Percentiles rank a stretch among this genome's conserved stretches.
phyloP scores from a whole-genome alignment of 495 filamentous ascomycete genomes.

The Tetracladium setigerum region DNA sequence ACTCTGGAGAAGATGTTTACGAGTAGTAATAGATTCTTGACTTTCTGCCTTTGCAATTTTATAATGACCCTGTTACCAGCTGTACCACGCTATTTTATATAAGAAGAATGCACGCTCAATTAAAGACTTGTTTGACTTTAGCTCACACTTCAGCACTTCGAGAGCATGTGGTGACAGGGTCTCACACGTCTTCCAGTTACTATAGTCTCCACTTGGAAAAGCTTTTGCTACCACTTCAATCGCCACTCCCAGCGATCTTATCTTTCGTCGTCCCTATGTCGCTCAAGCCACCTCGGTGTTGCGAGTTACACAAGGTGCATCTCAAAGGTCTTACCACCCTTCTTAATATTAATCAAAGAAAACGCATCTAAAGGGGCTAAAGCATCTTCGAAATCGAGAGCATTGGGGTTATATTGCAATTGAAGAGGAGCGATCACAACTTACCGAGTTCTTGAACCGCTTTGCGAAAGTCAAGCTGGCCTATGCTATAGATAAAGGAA shows the following conservation, averaged over 20 bases:
- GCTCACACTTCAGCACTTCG: constrained; percentile 10
- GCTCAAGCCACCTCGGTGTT: constrained; percentile 18
- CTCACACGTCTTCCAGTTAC: constrained; percentile 25
- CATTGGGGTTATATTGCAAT: constrained; percentile 1
- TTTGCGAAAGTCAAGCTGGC: too few species aligned
- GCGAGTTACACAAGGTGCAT: constrained; percentile 23
- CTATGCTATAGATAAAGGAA: too few species aligned
- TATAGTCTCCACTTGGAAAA: constrained; percentile 22
- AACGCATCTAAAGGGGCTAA: constrained; percentile 12
- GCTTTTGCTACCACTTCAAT: constrained; percentile 1
- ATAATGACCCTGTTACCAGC: constrained; percentile 9
- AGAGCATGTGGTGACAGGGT: constrained; percentile 23
- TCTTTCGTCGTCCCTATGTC: constrained; percentile 3
- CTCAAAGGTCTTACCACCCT: constrained; percentile 9
- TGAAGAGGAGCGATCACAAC: constrained; percentile 22
- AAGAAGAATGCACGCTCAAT: constrained; percentile 8
- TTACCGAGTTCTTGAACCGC: constrained; percentile 35
- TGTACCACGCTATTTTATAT: constrained; percentile 13
- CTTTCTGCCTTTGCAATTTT: constrained; percentile 2
- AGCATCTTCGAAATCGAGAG: constrained; percentile 10
- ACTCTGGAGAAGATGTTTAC: not conserved
- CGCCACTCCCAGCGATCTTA: constrained; percentile 9
- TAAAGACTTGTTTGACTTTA: constrained; percentile 4
- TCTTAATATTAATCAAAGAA: constrained; percentile 15
- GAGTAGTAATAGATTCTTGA: constrained; percentile 10